phyloP scores from a whole-genome alignment of 192 early-diverging fungal species.

The Linnemannia elongata region DNA sequence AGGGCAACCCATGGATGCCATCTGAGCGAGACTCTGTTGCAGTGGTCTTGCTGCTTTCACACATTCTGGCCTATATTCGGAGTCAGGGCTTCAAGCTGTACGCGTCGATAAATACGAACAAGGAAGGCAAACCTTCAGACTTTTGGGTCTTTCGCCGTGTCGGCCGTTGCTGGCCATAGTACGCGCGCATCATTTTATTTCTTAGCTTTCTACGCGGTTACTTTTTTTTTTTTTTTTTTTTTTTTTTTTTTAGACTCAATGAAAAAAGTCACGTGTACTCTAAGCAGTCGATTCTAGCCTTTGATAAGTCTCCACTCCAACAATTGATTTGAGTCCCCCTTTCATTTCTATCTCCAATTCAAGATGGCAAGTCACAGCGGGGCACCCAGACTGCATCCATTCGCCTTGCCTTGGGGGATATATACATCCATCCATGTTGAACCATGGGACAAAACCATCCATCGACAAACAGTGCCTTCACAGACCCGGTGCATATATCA shows the following conservation, averaged over 20 bases:
- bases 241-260: too few relatives aligned
- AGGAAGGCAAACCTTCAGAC: not conserved
- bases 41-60: not conserved
- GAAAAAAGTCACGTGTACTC: not conserved
- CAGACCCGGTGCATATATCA: not conserved
- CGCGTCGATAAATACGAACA: not conserved
- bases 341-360: constrained; percentile 46
- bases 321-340: constrained; percentile 9
- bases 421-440: not conserved
- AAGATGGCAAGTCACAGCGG: constrained; percentile 34
- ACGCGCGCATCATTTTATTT: not conserved
- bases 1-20: not conserved
- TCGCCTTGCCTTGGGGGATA: not conserved
- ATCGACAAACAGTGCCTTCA: not conserved
- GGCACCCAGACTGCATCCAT: constrained; percentile 1
- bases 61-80: not conserved
- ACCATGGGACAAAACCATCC: not conserved
- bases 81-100: constrained; percentile 2
- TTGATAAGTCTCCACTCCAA: not conserved
- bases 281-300: not conserved
- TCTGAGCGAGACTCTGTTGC: not conserved
- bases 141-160: not conserved
- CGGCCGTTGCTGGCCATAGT: not conserved
- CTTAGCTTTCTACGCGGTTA: not conserved
- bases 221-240: not conserved